phyloP scores from a whole-genome alignment of 768 basidiomycete species.

The Mycena venus region DNA sequence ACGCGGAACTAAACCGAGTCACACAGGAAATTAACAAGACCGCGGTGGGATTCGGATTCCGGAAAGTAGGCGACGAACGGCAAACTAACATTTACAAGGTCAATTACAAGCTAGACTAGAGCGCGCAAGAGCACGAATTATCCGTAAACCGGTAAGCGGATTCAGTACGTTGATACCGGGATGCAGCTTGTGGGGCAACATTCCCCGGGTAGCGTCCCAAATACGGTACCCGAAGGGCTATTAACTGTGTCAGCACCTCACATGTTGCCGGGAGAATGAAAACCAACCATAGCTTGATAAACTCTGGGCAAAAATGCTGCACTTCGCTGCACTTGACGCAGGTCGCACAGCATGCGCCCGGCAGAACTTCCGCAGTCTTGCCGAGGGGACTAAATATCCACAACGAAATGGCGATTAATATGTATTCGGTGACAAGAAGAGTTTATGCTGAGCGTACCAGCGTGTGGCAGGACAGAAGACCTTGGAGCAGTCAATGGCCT shows the following conservation, averaged over 20 bases:
- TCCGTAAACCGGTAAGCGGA: slow-evolving; percentile 18
- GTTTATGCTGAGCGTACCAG: slow-evolving; percentile 20
- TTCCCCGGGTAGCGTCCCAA: slow-evolving; percentile 19
- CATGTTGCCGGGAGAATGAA: slow-evolving; percentile 19
- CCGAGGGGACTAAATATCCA: slow-evolving; percentile 23
- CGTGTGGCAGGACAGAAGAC: slow-evolving; percentile 18
- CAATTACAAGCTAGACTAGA: slow-evolving; percentile 21
- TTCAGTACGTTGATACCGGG: slow-evolving; percentile 16
- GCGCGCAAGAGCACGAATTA: slow-evolving; percentile 13
- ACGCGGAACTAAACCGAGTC: no score
- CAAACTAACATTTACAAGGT: no score
- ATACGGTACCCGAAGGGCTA: slow-evolving; percentile 22
- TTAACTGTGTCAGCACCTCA: slow-evolving; percentile 19
- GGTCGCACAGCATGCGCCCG: slow-evolving; percentile 18
- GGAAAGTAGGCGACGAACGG: background rate
- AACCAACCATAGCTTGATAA: slow-evolving; percentile 11
- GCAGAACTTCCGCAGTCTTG: slow-evolving; percentile 22
- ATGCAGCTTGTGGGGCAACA: slow-evolving; percentile 24
- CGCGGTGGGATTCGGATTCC: slow-evolving; percentile 7
- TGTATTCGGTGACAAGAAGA: slow-evolving; percentile 18
- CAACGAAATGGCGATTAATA: slow-evolving; percentile 18
- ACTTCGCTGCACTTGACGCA: slow-evolving; percentile 22
- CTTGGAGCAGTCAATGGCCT: slow-evolving; percentile 15
- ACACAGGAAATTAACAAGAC: no score
- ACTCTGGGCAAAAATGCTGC: slow-evolving; percentile 13